These are phyloP conservation scores for Kazachstania viticola DNA, from an alignment of 805 yeast genomes.

Conservation along the genomic window DNA sequence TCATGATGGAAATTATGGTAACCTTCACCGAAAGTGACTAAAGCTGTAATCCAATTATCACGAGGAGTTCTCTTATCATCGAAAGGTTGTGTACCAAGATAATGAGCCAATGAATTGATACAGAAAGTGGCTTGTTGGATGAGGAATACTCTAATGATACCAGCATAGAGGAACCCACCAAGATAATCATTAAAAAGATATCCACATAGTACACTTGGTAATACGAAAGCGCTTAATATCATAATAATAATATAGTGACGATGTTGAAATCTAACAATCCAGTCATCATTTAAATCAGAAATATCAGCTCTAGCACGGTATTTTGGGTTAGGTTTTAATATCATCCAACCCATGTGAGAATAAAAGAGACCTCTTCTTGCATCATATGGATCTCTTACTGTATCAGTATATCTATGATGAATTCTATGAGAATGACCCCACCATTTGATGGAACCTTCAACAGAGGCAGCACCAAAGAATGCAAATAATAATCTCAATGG, in stretches of 20 bases:
- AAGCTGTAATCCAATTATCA: constrained; percentile 69
- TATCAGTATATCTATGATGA: constrained; percentile 81
- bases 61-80: constrained; percentile 83
- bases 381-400: constrained; percentile 74
- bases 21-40: constrained; percentile 82
- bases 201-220: constrained; percentile 52
- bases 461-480: constrained; percentile 69
- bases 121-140: constrained; percentile 83
- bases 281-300: constrained; percentile 64
- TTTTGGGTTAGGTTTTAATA: constrained; percentile 68
- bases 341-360: constrained; percentile 82
- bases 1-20: constrained; percentile 87
- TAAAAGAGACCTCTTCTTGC: constrained; percentile 79
- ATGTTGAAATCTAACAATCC: constrained; percentile 74
- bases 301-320: constrained; percentile 74
- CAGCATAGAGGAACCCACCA: constrained; percentile 73
- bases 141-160: constrained; percentile 53
- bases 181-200: constrained; percentile 44
- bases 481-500: constrained; percentile 59
- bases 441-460: constrained; percentile 82
- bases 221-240: constrained; percentile 46
- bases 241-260: constrained; percentile 59
- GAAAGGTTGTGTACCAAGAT: constrained; percentile 78
- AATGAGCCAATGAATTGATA: constrained; percentile 77
- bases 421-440: constrained; percentile 81